phyloP scores from a whole-genome alignment of 2,329 filamentous ascomycete species.

The Fulvia fulva region DNA sequence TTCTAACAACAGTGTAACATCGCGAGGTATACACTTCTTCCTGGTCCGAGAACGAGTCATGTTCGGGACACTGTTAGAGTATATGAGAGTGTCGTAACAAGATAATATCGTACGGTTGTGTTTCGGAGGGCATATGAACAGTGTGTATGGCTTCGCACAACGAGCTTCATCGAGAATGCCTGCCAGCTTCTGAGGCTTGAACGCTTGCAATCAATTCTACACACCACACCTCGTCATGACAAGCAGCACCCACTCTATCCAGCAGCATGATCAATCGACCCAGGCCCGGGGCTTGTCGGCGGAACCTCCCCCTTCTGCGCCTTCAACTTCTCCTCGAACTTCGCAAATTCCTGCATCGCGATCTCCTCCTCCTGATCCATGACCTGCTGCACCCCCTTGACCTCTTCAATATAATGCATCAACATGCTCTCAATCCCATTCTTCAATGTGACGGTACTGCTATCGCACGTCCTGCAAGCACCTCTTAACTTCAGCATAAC shows the following conservation, averaged over 20 bases:
- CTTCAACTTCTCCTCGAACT: constrained; percentile 82
- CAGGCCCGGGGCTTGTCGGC: constrained; percentile 48
- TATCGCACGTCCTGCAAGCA: constrained; percentile 93
- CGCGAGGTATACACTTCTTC: background rate
- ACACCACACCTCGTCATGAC: too few species aligned
- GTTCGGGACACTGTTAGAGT: background rate
- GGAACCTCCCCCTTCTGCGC: constrained; percentile 55
- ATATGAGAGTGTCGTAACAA: too few species aligned
- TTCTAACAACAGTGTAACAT: background rate
- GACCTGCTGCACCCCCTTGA: constrained; percentile 86
- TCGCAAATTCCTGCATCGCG: constrained; percentile 80
- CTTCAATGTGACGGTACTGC: constrained; percentile 92
- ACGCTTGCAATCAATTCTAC: background rate
- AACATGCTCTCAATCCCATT: constrained; percentile 98
- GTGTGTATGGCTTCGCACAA: too few species aligned
- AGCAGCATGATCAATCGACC: constrained; percentile 48
- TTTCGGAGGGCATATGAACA: too few species aligned
- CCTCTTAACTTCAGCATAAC: constrained; percentile 72
- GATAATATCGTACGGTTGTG: too few species aligned
- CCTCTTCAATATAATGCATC: constrained; percentile 87
- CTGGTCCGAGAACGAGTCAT: background rate
- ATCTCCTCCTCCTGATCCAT: constrained; percentile 90
- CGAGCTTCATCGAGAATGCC: too few species aligned
- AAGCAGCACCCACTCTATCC: too few species aligned
- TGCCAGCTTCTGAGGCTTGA: background rate